Conservation (phyloP, 768 basidiomycete genomes). For the Termitomyces sp. region DNA sequence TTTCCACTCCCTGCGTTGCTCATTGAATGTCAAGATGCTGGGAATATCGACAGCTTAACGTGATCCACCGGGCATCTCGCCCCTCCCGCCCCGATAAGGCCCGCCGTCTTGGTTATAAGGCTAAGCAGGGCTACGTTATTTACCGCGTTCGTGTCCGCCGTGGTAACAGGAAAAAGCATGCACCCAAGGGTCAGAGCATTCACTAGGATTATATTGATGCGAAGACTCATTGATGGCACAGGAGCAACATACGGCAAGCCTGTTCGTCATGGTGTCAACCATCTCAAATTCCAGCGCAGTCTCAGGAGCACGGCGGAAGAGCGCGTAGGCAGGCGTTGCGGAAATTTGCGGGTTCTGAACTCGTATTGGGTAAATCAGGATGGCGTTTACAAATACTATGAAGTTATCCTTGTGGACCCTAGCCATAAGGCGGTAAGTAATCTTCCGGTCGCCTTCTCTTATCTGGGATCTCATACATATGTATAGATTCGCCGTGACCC, state of each 20-base stretch:
- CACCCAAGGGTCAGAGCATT: constrained; percentile 76
- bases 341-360: constrained; percentile 94
- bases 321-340: constrained; percentile 94
- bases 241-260: constrained; percentile 99
- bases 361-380: constrained; percentile 99
- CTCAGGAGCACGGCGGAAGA: constrained; percentile 95
- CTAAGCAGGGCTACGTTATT: constrained; percentile 98
- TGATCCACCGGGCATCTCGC: constrained; percentile 96
- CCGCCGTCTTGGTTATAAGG: constrained; percentile 97
- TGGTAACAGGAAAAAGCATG: constrained; percentile 99
- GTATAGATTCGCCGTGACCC: constrained; percentile 87
- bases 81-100: constrained; percentile 99
- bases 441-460: neutral
- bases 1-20: neutral
- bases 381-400: constrained; percentile 98
- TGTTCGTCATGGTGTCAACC: constrained; percentile 98
- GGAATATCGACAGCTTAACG: constrained; percentile 98
- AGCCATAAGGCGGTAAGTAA: constrained; percentile 84
- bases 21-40: constrained; percentile 63
- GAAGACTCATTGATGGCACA: constrained; percentile 21
- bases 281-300: constrained; percentile 95
- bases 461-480: constrained; percentile 11
- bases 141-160: constrained; percentile 97
- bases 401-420: constrained; percentile 97
- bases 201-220: neutral